Evolutionary conservation across 305 asterid genomes (phyloP).

Genomic region (Ilex paraguariensis): DNA sequence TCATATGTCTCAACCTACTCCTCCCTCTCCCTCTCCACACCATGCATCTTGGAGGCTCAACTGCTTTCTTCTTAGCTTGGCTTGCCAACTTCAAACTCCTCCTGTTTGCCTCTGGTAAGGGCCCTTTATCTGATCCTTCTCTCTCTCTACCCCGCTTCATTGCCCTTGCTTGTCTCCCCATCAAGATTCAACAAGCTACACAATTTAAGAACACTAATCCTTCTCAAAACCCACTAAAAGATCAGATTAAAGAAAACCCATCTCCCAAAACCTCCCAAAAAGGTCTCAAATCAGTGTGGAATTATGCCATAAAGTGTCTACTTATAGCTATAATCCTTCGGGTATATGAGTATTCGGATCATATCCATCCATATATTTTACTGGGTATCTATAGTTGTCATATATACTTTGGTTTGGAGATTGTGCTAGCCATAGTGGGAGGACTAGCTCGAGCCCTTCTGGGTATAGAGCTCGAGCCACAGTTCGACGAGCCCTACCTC

Average conservation of each 20-base stretch:
- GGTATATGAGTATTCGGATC: conserved; percentile 12
- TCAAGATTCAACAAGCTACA: no score
- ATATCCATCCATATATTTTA: conserved; percentile 28
- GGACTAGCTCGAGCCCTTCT: conserved; percentile 2
- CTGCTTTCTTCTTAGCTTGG: no score
- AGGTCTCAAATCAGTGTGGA: conserved; percentile 8
- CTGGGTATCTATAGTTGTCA: conserved; percentile 25
- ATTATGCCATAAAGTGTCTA: conserved; percentile 13
- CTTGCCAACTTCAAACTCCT: no score
- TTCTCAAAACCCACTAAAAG: no score
- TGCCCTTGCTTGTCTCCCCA: no score
- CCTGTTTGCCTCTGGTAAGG: no score
- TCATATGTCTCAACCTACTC: no score
- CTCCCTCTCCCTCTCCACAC: no score
- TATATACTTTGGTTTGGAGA: conserved; percentile 37
- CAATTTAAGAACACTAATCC: no score
- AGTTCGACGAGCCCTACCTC: conserved; percentile 37
- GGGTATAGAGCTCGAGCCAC: conserved; percentile 43
- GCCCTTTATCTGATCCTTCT: no score
- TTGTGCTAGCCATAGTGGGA: conserved; percentile 26
- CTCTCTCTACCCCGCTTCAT: no score
- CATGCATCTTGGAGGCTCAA: no score
- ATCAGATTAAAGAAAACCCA: background rate
- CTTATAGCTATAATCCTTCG: conserved; percentile 19
- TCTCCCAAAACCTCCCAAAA: background rate